phyloP scores from a whole-genome alignment of 164 flowering plant species.

The Warburgia ugandensis region DNA sequence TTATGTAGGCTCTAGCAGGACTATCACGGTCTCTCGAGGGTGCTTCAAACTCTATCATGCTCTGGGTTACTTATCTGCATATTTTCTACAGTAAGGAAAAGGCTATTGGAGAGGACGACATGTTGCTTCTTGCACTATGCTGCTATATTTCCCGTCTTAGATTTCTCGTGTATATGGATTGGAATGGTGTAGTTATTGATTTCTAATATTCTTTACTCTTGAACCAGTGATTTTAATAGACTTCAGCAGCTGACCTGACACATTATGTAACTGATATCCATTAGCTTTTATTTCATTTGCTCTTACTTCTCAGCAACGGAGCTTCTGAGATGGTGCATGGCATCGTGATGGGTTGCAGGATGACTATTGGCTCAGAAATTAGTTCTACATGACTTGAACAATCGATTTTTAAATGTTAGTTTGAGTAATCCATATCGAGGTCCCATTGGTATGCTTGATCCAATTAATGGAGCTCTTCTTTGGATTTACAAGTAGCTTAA shows the following conservation, averaged over 20 bases:
- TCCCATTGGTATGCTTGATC: too few relatives aligned
- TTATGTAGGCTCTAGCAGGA: constrained; percentile 53
- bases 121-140: constrained; percentile 74
- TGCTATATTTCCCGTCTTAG: constrained; percentile 5
- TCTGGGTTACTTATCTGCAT: constrained; percentile 74
- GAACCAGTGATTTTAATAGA: neutral
- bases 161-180: neutral
- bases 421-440: too few relatives aligned
- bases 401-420: too few relatives aligned
- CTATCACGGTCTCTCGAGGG: constrained; percentile 69
- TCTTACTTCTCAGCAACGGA: neutral
- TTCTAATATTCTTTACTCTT: neutral
- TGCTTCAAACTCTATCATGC: constrained; percentile 44
- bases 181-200: neutral
- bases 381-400: too few relatives aligned
- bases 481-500: too few relatives aligned
- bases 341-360: too few relatives aligned
- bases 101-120: constrained; percentile 57
- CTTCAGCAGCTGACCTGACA: neutral
- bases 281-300: neutral
- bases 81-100: constrained; percentile 40
- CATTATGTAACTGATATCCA: neutral
- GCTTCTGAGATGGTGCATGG: too few relatives aligned
- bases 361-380: too few relatives aligned
- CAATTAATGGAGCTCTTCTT: too few relatives aligned